Conservation (phyloP, 2,329 filamentous ascomycete species). For the Penicillium corylophilum region DNA sequence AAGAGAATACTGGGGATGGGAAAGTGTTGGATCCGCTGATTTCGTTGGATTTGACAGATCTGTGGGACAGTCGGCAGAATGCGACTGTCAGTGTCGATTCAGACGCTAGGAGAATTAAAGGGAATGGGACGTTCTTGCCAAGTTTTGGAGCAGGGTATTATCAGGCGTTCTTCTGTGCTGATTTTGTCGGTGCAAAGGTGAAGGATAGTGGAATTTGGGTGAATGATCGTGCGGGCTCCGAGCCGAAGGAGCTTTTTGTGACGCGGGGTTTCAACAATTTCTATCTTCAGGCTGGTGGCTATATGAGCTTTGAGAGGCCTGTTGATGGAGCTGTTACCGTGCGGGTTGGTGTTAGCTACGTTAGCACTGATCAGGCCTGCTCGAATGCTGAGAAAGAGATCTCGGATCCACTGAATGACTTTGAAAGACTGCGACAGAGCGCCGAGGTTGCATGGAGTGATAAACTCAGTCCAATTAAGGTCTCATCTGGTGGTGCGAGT, state of each 20-base stretch:
- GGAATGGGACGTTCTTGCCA: slow-evolving; percentile 58
- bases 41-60: slow-evolving; percentile 61
- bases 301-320: slow-evolving; percentile 57
- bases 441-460: slow-evolving; percentile 57
- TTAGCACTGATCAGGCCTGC: slow-evolving; percentile 64
- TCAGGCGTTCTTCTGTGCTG: slow-evolving; percentile 62
- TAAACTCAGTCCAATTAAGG: slow-evolving; percentile 58
- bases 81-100: slow-evolving; percentile 55
- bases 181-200: slow-evolving; percentile 58
- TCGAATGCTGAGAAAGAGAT: slow-evolving; percentile 65
- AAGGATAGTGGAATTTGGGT: slow-evolving; percentile 61
- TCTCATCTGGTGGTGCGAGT: slow-evolving; percentile 54
- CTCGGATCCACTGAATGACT: slow-evolving; percentile 45
- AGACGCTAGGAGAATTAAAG: slow-evolving; percentile 58
- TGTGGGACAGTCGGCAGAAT: slow-evolving; percentile 61
- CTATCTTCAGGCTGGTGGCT: slow-evolving; percentile 59
- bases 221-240: slow-evolving; percentile 57
- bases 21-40: slow-evolving; percentile 54
- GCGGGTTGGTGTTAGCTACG: slow-evolving; percentile 66
- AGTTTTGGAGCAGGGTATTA: slow-evolving; percentile 64
- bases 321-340: slow-evolving; percentile 53
- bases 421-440: slow-evolving; percentile 44
- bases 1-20: slow-evolving; percentile 23
- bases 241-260: slow-evolving; percentile 52
- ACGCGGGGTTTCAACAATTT: slow-evolving; percentile 56